Conservation (phyloP, 495 filamentous ascomycete species). For the Neurospora discreta region DNA sequence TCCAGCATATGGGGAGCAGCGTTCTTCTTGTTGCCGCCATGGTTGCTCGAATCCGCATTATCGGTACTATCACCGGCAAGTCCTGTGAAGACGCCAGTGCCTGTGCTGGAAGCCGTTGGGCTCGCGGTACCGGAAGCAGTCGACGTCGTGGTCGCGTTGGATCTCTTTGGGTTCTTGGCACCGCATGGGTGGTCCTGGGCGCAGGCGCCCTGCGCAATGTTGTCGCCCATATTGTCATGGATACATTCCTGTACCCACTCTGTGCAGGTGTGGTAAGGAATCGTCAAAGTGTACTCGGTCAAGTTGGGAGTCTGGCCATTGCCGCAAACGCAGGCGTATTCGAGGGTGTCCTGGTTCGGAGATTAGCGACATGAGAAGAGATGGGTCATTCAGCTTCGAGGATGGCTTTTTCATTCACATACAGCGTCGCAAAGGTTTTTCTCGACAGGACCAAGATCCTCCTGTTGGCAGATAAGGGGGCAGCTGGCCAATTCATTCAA, state of each 20-base stretch:
- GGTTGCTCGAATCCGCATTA: slow-evolving; percentile 3
- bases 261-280: slow-evolving; percentile 76
- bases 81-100: slow-evolving; percentile 35
- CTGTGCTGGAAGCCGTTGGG: slow-evolving; percentile 20
- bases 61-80: slow-evolving; percentile 29
- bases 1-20: slow-evolving; percentile 14
- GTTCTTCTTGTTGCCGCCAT: slow-evolving; percentile 12
- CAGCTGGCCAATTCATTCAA: slow-evolving; percentile 52
- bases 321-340: slow-evolving; percentile 65
- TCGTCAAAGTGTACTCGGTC: slow-evolving; percentile 72
- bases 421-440: slow-evolving; percentile 64
- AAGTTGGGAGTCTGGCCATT: slow-evolving; percentile 64
- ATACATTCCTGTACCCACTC: slow-evolving; percentile 58
- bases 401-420: slow-evolving; percentile 22
- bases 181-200: slow-evolving; percentile 68
- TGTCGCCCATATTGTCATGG: slow-evolving; percentile 29
- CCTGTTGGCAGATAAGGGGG: slow-evolving; percentile 69
- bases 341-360: slow-evolving; percentile 46
- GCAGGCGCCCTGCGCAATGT: slow-evolving; percentile 50
- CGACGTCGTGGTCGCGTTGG: slow-evolving; percentile 47
- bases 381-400: background rate
- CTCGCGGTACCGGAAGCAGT: slow-evolving; percentile 30
- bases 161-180: slow-evolving; percentile 53
- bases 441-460: slow-evolving; percentile 36
- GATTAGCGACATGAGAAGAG: background rate